Conservation (phyloP, 2,329 filamentous ascomycete species). For the Nigrospora sphaerica region DNA sequence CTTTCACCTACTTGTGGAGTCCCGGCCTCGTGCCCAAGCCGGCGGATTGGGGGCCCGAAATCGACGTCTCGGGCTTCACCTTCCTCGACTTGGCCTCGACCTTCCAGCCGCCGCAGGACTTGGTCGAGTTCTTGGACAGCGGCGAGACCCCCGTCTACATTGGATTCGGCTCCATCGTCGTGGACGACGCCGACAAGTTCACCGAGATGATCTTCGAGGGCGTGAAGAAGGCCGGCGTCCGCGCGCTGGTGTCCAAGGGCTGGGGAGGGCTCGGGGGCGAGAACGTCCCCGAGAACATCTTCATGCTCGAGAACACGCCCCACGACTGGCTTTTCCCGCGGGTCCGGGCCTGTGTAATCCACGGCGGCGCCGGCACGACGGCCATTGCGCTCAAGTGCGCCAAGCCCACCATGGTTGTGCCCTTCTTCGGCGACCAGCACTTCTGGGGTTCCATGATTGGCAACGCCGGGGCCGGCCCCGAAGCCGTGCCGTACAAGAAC, state of each 20-base stretch:
- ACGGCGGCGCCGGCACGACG: slow-evolving; percentile 73
- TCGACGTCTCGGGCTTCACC: slow-evolving; percentile 72
- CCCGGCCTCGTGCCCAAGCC: slow-evolving; percentile 61
- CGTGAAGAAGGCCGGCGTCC: slow-evolving; percentile 56
- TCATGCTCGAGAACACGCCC: slow-evolving; percentile 66
- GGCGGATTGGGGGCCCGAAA: slow-evolving; percentile 59
- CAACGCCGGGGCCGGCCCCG: slow-evolving; percentile 56
- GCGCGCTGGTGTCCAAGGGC: slow-evolving; percentile 67
- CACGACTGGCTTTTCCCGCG: slow-evolving; percentile 72
- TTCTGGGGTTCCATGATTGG: slow-evolving; percentile 71
- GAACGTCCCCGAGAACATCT: slow-evolving; percentile 55
- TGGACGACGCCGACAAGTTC: slow-evolving; percentile 63
- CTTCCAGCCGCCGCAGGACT: slow-evolving; percentile 49
- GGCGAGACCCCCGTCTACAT: slow-evolving; percentile 63
- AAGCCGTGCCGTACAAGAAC: slow-evolving; percentile 61
- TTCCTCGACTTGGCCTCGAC: slow-evolving; percentile 63
- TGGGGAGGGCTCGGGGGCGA: slow-evolving; percentile 65
- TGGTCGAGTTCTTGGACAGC: slow-evolving; percentile 47
- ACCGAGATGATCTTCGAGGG: slow-evolving; percentile 67
- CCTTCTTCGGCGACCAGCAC: slow-evolving; percentile 73
- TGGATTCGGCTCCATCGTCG: slow-evolving; percentile 69
- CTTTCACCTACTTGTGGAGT: slow-evolving; percentile 69
- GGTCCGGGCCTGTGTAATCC: slow-evolving; percentile 61
- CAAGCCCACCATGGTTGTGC: slow-evolving; percentile 68
- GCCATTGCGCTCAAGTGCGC: slow-evolving; percentile 67